Evolutionary conservation across 2,329 filamentous ascomycete genomes (phyloP), one percentile per base, ranked within the genome.

Genomic region (Samsoniella hepiali): DNA sequence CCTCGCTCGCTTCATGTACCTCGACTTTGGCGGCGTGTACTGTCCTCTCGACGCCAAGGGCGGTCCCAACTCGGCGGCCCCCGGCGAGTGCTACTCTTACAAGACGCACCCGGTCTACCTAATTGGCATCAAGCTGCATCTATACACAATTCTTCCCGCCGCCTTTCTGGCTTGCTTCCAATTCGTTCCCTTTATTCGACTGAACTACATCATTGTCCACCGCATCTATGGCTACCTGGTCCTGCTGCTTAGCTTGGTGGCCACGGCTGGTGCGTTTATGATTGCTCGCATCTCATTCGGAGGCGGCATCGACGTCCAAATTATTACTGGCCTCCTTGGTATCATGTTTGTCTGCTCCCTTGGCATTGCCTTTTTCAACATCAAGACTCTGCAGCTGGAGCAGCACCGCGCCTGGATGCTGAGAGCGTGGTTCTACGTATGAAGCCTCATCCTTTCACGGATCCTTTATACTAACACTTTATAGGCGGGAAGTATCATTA

Each of bases 321-420:
- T 71, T 0, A 73, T 66, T 1, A 67, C 81, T 0, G 79, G 79
- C 0, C 53, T 79, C 0, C 67, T 84, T 2, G 77, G 72, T 1
- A 75, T 84, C 44, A 68, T 78, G 11, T 82, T 82, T 2, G 68
- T 79, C 0, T 67, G 69, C 1, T 74, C 78, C 3, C 69, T 84
- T 6, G 62, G 69, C 0, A 68, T 86, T 44, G 80, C 84, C 0
- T 80, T 79, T 42, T 74, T 80, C 68, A 86, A 86, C 65, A 80
- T 88, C 71, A 86, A 83, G 71, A 73, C 76, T 2, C 70, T 87
- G 6, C 84, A 87, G 68, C 83, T 89, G 55, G 83, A 86, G 38
- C 80, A 87, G 69, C 85, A 88, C 64, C 77, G 85, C 1, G 82
- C 82, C 3, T 88, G 84, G 84, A 88, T 87, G 84, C 69, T 88